Evolutionary conservation across 768 basidiomycete genomes (phyloP).

Genomic region (Cystofilobasidium macerans): DNA sequence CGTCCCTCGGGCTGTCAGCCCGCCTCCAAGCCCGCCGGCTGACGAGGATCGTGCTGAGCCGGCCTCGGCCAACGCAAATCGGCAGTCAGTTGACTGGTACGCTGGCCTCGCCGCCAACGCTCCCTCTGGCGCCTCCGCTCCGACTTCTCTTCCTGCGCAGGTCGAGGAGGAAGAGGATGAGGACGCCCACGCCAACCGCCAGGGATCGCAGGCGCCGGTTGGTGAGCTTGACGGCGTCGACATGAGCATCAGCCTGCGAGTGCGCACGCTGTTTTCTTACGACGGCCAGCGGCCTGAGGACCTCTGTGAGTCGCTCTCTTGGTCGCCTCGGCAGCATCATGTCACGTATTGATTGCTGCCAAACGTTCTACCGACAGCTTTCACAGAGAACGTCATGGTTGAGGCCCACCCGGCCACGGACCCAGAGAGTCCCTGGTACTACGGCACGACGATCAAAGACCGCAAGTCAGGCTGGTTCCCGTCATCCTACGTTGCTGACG

Average conservation of each 20-base stretch:
- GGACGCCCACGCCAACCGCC: constrained; percentile 37
- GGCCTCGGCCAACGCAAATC: constrained; percentile 42
- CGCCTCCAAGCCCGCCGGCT: constrained; percentile 35
- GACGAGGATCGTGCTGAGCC: constrained; percentile 8
- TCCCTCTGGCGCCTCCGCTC: constrained; percentile 26
- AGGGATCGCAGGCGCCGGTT: constrained; percentile 18
- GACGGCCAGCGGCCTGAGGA: constrained; percentile 80
- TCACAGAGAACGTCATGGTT: constrained; percentile 67
- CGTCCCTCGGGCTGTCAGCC: constrained; percentile 35
- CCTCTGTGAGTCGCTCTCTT: constrained; percentile 51
- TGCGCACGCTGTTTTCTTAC: constrained; percentile 72
- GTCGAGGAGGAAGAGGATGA: constrained; percentile 53
- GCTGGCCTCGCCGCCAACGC: constrained; percentile 67
- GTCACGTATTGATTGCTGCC: background rate
- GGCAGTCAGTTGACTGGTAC: constrained; percentile 86
- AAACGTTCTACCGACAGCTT: constrained; percentile 53
- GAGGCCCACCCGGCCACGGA: constrained; percentile 72
- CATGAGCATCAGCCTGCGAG: constrained; percentile 44
- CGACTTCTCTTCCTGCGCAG: constrained; percentile 24
- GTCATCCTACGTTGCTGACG: constrained; percentile 66
- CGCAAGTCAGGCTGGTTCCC: constrained; percentile 81
- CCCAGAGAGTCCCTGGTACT: constrained; percentile 83
- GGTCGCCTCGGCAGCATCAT: background rate
- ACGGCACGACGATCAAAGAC: constrained; percentile 55
- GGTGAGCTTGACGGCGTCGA: constrained; percentile 67